A percentile compares a stretch with the other conserved stretches of the same genome.
These are phyloP conservation scores for Alternaria triticimaculans DNA, from an alignment of 2,329 filamentous ascomycete species.

Conservation along the genomic window DNA sequence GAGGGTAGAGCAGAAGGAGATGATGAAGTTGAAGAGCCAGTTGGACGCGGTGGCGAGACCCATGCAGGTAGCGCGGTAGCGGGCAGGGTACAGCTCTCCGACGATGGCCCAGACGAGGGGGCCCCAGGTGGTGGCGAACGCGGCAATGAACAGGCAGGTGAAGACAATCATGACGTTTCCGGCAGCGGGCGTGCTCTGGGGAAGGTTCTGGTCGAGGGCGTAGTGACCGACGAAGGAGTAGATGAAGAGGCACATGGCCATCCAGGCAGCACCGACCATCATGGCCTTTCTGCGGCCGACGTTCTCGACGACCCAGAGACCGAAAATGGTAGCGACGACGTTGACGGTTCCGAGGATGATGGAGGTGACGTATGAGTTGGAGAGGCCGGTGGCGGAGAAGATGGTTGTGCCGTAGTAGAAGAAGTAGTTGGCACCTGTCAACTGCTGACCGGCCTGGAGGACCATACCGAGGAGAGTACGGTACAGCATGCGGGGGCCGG, in stretches of 20 bases:
- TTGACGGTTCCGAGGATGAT: constrained; percentile 60
- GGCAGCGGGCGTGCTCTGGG: constrained; percentile 48
- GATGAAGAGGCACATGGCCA: constrained; percentile 65
- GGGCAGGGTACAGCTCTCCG: constrained; percentile 70
- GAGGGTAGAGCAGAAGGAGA: constrained; percentile 78
- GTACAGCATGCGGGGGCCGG: constrained; percentile 71
- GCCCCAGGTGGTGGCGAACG: constrained; percentile 73
- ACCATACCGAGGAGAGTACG: constrained; percentile 67
- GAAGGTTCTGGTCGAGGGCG: constrained; percentile 40
- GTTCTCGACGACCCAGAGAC: constrained; percentile 56
- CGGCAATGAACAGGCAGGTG: constrained; percentile 71
- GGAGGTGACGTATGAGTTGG: constrained; percentile 55
- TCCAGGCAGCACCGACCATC: constrained; percentile 56
- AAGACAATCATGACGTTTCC: constrained; percentile 71
- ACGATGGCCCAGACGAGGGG: constrained; percentile 75
- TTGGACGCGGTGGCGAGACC: constrained; percentile 52
- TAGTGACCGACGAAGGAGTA: constrained; percentile 58
- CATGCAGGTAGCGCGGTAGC: constrained; percentile 57
- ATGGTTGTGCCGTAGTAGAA: constrained; percentile 57
- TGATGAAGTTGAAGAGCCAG: constrained; percentile 56
- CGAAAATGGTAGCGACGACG: constrained; percentile 55
- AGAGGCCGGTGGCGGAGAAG: constrained; percentile 51
- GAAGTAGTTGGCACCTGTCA: constrained; percentile 67
- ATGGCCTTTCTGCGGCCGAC: constrained; percentile 56
- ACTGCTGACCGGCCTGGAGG: constrained; percentile 70